Base-by-base conservation (phyloP, 176 grass and related monocot genomes). In the Lolium rigidum region DNA sequence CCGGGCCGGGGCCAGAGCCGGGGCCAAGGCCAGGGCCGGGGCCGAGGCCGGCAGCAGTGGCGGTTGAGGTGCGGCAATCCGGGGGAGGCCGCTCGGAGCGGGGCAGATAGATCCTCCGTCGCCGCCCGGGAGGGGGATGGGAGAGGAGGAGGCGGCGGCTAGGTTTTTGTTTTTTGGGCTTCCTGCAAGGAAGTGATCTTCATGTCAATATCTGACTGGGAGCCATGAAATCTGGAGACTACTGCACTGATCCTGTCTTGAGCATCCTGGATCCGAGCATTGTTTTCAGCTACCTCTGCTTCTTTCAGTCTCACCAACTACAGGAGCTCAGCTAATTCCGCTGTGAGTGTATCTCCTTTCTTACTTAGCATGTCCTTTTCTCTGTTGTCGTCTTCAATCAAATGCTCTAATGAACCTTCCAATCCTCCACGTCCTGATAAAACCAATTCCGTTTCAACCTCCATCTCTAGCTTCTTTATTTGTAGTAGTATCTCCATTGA, bases 241-340 rank as follows among this genome's bases (percentile, higher is more conserved):
- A 89, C 90, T 2, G 51, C 17, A 64, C 84, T 91, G 21, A 99
- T 96, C 77, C 87, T 92, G 82, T 85, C 86, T 79, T 96, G 92
- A 83, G 96, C 92, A 49, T 94, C 82, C 74, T 90, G 86, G 67
- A 94, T 94, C 80, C 31, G 84, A 70, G 84, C 75, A 82, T 95
- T 91, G 87, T 99, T 99, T 85, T 95, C 88, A 87, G 90, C 82
- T 87, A 99, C 96, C 79, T 96, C 94, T 57, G 87, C 86, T 84
- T 99, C 88, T 88, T 98, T 99, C 84, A 94, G 76, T 46, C 85
- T 92, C 50, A 99, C 90, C 69, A 99, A 82, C 88, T 92, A 84
- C 63, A 99, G 70, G 9, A 99, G 94, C 14, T 79, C 85, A 86
- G 86, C 82, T 72, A 99, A 82, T 55, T 99, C 97, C 84, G 90